phyloP scores from a whole-genome alignment of 106 monocot genomes.

The Triglochin maritima region DNA sequence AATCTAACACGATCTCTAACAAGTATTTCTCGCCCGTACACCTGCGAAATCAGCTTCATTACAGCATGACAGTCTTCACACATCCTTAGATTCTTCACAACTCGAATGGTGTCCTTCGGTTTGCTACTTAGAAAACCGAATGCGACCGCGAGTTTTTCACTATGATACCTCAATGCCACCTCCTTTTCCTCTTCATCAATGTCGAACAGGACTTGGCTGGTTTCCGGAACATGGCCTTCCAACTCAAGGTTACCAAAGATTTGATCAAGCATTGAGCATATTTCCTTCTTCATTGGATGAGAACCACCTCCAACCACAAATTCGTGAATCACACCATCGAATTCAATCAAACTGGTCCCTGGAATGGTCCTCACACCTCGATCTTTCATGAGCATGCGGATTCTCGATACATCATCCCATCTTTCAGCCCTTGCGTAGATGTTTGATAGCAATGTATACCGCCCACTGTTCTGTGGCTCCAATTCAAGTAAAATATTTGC shows the following conservation, averaged over 20 bases:
- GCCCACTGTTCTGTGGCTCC: not conserved
- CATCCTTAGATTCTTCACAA: no score
- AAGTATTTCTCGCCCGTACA: no score
- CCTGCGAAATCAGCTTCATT: no score
- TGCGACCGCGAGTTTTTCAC: constrained; percentile 50
- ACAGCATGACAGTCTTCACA: no score
- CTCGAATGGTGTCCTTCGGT: no score
- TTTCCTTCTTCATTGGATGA: not conserved
- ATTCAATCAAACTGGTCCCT: constrained; percentile 11
- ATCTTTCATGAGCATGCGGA: constrained; percentile 9
- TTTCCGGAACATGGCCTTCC: constrained; percentile 2
- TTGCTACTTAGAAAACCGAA: no score
- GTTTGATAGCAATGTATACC: constrained; percentile 13
- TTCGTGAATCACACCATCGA: constrained; percentile 1
- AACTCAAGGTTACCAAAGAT: not conserved
- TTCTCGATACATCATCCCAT: constrained; percentile 4
- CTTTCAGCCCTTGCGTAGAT: constrained; percentile 2
- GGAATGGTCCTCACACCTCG: constrained; percentile 1
- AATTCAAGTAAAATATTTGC: not conserved
- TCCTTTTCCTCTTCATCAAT: constrained; percentile 38
- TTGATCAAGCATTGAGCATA: not conserved
- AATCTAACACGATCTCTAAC: no score
- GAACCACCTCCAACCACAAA: not conserved
- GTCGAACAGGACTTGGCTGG: constrained; percentile 23
- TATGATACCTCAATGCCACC: constrained; percentile 28